Evolutionary conservation across 2,329 filamentous ascomycete genomes (phyloP).

Genomic region (Nigrograna mackinnonii): DNA sequence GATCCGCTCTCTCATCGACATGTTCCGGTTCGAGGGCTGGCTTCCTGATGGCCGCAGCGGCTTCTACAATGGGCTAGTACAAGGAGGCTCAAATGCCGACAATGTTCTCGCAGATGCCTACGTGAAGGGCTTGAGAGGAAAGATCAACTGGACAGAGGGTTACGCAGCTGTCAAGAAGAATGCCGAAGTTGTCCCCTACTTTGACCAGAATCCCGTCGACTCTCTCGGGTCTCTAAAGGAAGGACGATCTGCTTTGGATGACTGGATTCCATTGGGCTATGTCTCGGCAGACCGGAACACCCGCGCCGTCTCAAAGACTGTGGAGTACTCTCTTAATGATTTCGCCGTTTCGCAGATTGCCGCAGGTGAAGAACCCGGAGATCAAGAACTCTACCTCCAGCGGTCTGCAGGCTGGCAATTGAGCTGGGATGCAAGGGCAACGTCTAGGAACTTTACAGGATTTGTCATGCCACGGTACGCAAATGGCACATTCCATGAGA

Average conservation of each 20-base stretch:
- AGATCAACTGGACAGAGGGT: conserved; percentile 71
- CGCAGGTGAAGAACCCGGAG: conserved; percentile 42
- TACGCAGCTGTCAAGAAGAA: conserved; percentile 75
- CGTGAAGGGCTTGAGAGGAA: conserved; percentile 63
- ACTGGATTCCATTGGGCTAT: conserved; percentile 49
- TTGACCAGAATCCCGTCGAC: conserved; percentile 39
- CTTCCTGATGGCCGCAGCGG: conserved; percentile 68
- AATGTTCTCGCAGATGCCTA: conserved; percentile 67
- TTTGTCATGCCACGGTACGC: conserved; percentile 40
- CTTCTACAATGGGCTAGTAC: conserved; percentile 59
- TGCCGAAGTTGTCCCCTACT: conserved; percentile 58
- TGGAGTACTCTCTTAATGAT: conserved; percentile 50
- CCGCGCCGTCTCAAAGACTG: conserved; percentile 43
- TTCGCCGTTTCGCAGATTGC: conserved; percentile 48
- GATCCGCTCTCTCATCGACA: conserved; percentile 72
- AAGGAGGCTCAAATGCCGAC: conserved; percentile 40
- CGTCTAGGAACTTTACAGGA: conserved; percentile 39
- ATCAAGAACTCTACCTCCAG: conserved; percentile 42
- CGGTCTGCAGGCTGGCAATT: conserved; percentile 48
- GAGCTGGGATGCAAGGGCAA: conserved; percentile 43
- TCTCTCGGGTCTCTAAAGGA: conserved; percentile 43
- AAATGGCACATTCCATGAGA: conserved; percentile 39
- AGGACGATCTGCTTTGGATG: conserved; percentile 46
- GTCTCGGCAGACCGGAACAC: conserved; percentile 43
- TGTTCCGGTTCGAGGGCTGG: conserved; percentile 63